A percentile compares a stretch with the other conserved stretches of the same genome.
Evolutionary conservation across 2,329 filamentous ascomycete species (phyloP).

Genomic region (Nemania serpens): DNA sequence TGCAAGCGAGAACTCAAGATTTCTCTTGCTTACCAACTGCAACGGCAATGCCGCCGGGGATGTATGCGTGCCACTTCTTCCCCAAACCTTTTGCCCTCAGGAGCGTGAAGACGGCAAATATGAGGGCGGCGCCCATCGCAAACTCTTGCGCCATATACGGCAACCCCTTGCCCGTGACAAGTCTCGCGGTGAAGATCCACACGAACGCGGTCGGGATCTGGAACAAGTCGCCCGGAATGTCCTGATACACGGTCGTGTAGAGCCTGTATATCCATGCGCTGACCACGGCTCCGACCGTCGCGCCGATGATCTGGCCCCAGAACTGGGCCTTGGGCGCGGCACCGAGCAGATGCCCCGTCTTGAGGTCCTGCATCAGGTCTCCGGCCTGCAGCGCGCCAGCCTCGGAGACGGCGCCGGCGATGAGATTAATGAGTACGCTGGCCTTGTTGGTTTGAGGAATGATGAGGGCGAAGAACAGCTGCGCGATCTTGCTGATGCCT

Average conservation of each 20-base stretch:
- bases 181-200: constrained; percentile 93
- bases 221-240: constrained; percentile 81
- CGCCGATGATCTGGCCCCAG: constrained; percentile 93
- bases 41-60: constrained; percentile 94
- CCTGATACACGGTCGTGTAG: constrained; percentile 83
- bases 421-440: constrained; percentile 91
- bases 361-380: constrained; percentile 95
- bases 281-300: constrained; percentile 81
- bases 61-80: constrained; percentile 70
- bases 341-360: constrained; percentile 91
- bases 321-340: constrained; percentile 95
- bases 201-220: constrained; percentile 94
- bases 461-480: constrained; percentile 91
- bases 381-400: constrained; percentile 90
- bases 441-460: constrained; percentile 81
- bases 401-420: constrained; percentile 87
- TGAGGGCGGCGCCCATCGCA: constrained; percentile 67
- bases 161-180: constrained; percentile 89
- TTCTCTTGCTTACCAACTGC: constrained; percentile 70
- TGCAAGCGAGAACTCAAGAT: background rate
- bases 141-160: constrained; percentile 83
- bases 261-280: constrained; percentile 86
- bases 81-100: constrained; percentile 64
- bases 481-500: constrained; percentile 94
- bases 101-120: constrained; percentile 75